These are phyloP conservation scores for Filosporella fistucella DNA, from an alignment of 495 filamentous ascomycete genomes.

Conservation along the genomic window DNA sequence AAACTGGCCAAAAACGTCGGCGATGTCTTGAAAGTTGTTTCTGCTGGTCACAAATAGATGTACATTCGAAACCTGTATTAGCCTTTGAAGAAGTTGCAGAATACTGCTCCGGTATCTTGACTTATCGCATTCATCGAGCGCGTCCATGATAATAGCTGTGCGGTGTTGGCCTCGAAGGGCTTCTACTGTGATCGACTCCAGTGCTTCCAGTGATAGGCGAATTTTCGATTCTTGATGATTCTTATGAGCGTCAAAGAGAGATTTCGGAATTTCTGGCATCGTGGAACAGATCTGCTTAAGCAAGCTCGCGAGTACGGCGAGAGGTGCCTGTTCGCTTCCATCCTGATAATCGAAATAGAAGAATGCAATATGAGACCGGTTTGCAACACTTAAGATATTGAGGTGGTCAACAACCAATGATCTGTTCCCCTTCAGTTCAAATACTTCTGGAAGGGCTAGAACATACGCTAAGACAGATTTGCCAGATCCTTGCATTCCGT, in stretches of 20 bases:
- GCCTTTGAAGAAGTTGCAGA: not conserved
- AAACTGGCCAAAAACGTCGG: not conserved
- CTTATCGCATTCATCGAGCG: conserved; percentile 4
- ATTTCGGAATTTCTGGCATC: not conserved
- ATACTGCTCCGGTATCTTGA: not conserved
- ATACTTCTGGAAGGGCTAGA: not conserved
- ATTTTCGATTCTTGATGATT: not conserved
- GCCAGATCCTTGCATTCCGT: conserved; percentile 4
- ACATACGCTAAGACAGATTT: conserved; percentile 4
- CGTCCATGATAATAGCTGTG: not conserved
- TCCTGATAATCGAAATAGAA: conserved; percentile 7
- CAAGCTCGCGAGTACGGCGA: not conserved
- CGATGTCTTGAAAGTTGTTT: not conserved
- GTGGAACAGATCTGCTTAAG: conserved; percentile 1
- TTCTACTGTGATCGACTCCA: not conserved
- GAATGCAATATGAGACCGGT: not conserved
- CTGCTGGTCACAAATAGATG: conserved; percentile 3
- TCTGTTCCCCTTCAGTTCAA: not conserved
- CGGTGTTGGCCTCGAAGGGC: not conserved
- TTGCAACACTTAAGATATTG: not conserved
- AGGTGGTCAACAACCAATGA: conserved; percentile 1
- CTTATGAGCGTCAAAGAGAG: not conserved
- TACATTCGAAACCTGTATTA: not conserved
- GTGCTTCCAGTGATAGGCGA: not conserved
- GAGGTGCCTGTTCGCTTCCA: not conserved